phyloP scores from a whole-genome alignment of 345 rosid species.

The Eucalyptus microcorys region DNA sequence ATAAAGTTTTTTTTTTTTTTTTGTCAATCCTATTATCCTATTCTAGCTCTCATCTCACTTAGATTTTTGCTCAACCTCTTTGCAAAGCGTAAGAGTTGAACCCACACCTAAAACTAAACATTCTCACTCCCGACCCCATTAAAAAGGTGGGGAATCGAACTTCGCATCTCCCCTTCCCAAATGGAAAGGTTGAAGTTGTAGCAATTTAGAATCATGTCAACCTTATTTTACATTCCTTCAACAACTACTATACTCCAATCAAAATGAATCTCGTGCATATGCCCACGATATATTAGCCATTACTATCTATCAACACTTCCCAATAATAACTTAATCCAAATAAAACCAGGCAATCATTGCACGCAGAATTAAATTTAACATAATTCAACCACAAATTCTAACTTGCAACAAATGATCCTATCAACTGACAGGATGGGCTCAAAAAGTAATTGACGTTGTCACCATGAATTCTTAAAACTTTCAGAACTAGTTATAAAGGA shows the following conservation, averaged over 20 bases:
- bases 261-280: neutral
- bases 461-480: neutral
- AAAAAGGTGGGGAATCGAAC: accelerated
- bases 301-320: neutral
- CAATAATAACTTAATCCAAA: neutral
- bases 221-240: neutral
- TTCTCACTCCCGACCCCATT: accelerated
- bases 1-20: neutral
- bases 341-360: neutral
- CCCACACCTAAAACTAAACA: no score
- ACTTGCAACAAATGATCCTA: neutral
- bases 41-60: accelerated
- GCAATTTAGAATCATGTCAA: neutral
- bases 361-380: neutral
- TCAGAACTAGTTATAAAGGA: neutral
- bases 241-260: neutral
- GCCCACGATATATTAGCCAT: neutral
- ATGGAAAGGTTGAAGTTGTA: constrained; percentile 68
- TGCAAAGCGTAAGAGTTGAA: no score
- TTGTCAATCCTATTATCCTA: no score
- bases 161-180: accelerated
- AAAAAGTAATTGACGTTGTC: neutral
- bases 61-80: accelerated
- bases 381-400: neutral
- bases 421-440: neutral